phyloP scores from a whole-genome alignment of 495 filamentous ascomycete genomes.

The Daldinia grandis region DNA sequence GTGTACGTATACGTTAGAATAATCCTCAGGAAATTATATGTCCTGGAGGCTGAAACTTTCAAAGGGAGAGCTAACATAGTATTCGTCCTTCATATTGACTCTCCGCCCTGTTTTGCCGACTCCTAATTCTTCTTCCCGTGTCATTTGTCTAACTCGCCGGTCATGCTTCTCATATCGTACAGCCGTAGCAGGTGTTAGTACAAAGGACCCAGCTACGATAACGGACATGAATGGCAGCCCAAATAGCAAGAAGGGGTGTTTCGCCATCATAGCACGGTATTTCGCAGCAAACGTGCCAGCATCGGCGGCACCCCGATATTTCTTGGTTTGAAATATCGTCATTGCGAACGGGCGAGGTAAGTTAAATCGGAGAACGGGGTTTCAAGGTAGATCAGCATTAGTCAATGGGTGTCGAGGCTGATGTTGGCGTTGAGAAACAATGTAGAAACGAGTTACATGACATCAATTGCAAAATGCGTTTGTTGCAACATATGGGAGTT shows the following conservation, averaged over 20 bases:
- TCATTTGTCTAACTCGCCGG: conserved; percentile 80
- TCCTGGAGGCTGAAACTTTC: background rate
- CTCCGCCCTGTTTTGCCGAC: conserved; percentile 73
- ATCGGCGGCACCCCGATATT: conserved; percentile 68
- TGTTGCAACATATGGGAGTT: background rate
- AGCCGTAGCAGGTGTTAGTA: conserved; percentile 91
- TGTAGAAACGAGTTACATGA: background rate
- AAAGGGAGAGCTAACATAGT: conserved; percentile 73
- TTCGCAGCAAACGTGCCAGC: conserved; percentile 72
- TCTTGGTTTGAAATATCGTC: conserved; percentile 77
- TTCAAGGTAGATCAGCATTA: no score
- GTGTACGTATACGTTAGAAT: conserved; percentile 22
- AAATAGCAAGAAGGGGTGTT: conserved; percentile 91
- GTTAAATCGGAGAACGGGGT: background rate
- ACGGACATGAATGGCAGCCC: conserved; percentile 92
- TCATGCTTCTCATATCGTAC: conserved; percentile 93
- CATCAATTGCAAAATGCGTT: background rate
- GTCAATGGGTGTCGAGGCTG: background rate
- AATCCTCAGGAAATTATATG: background rate
- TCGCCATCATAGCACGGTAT: conserved; percentile 74
- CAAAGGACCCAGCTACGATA: conserved; percentile 94
- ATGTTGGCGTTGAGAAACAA: background rate
- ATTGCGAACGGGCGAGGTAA: conserved; percentile 53
- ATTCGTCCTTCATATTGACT: conserved; percentile 88
- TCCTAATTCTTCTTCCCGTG: conserved; percentile 83